Percentiles rank a stretch among this genome's conserved stretches.
Evolutionary conservation across 2,329 filamentous ascomycete species (phyloP).

Genomic region (Arthrinium phaeospermum): DNA sequence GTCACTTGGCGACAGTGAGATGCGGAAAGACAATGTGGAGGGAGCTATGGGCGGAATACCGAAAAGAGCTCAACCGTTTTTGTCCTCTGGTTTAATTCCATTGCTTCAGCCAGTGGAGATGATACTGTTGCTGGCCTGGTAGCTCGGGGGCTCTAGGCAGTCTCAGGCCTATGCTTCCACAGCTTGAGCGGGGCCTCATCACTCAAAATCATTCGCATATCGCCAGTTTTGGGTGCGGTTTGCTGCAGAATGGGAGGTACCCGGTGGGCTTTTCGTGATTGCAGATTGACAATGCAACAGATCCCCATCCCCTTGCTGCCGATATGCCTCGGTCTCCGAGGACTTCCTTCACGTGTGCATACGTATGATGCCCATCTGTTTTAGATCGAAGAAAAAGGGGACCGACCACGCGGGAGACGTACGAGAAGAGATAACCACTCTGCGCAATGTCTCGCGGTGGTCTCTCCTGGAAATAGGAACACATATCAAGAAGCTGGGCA

Average conservation of each 20-base stretch:
- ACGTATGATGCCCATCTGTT: background rate
- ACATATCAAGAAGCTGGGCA: background rate
- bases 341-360: background rate
- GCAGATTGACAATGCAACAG: background rate
- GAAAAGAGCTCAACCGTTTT: background rate
- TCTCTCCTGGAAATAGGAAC: background rate
- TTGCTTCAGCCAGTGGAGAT: background rate
- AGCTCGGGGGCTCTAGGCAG: background rate
- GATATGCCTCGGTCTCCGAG: conserved; percentile 6
- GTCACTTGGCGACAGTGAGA: background rate
- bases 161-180: background rate
- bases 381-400: background rate
- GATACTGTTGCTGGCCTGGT: background rate
- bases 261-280: background rate
- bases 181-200: background rate
- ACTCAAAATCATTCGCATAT: conserved; percentile 17
- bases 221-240: background rate
- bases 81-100: background rate
- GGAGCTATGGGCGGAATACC: background rate
- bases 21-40: background rate
- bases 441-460: background rate
- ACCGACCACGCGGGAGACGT: background rate
- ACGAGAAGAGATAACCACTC: background rate
- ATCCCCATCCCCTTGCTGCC: background rate
- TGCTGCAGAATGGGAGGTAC: background rate